Conservation (phyloP, 2,329 filamentous ascomycete genomes). For the Xenoacremonium recifei region DNA sequence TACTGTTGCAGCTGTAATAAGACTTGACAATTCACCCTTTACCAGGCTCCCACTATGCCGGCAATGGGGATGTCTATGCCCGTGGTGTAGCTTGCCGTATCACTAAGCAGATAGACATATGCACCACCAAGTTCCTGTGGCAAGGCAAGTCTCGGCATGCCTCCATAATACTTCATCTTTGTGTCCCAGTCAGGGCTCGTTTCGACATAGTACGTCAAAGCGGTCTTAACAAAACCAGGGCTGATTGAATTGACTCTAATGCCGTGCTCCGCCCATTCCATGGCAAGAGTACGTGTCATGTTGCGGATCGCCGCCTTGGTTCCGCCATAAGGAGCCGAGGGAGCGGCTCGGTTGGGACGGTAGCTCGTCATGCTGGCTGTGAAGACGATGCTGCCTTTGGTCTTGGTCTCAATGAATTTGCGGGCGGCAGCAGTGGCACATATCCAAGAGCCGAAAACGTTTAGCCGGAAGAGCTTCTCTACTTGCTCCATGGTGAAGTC, state of each 20-base stretch:
- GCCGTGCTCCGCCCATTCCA: constrained; percentile 46
- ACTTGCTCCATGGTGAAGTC: constrained; percentile 34
- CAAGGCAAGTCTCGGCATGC: constrained; percentile 53
- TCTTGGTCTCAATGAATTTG: constrained; percentile 35
- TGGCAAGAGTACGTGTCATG: constrained; percentile 39
- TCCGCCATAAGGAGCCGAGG: constrained; percentile 43
- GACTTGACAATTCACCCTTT: background rate
- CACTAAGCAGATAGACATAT: constrained; percentile 54
- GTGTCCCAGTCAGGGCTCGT: constrained; percentile 54
- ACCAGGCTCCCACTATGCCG: constrained; percentile 21
- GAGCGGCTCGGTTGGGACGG: constrained; percentile 39
- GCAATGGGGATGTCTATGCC: constrained; percentile 45
- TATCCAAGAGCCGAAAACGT: constrained; percentile 42
- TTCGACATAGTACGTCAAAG: constrained; percentile 50
- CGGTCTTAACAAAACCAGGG: constrained; percentile 32
- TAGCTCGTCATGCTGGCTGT: constrained; percentile 48
- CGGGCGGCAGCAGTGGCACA: constrained; percentile 44
- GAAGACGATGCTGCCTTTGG: constrained; percentile 40
- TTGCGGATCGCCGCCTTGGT: constrained; percentile 43
- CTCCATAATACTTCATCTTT: constrained; percentile 58
- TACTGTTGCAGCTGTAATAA: constrained; percentile 6
- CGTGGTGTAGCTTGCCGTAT: constrained; percentile 50
- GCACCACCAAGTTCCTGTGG: constrained; percentile 54
- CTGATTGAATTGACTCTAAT: constrained; percentile 28
- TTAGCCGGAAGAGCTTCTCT: constrained; percentile 35